Evolutionary conservation across 108 stramenopile species (phyloP), one percentile per base, ranked within the genome.

Genomic region (Cyclotella cryptica): DNA sequence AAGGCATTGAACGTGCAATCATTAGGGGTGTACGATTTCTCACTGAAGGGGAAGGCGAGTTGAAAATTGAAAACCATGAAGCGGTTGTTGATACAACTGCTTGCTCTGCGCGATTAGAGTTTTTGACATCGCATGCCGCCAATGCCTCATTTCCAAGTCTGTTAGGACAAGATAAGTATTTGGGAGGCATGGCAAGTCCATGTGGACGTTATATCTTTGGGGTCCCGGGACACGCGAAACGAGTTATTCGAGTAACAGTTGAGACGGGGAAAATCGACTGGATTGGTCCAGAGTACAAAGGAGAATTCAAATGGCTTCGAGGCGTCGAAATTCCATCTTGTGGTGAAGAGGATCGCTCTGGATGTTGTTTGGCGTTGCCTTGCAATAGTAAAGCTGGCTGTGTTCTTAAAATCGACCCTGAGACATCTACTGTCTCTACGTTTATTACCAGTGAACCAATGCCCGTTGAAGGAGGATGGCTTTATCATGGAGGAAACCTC

Each of bases 141-240:
- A n/a, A n/a, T n/a, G n/a, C n/a, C n/a, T n/a, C n/a, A n/a, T n/a
- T n/a, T n/a, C n/a, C n/a, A n/a, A n/a, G n/a, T n/a, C 28, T 64
- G 17, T n/a, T 64, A 13, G 62, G 62, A 10, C 62, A 64, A 64
- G 62, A 64, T 21, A 64, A 64, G 28, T 64, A 64, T 27, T 41
- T 92, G 3, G 92, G 92, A 1, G 92, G 92, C 4, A 87, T 92
- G 85, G 61, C 81, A 46, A 86, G 84, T 29, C 89, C 92, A 10
- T 90, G 89, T 79, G 92, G 92, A 27, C 57, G 70, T 13, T 92
- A 75, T 60, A 78, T 92, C 24, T 92, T 88, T 70, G 92, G 69
- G 41, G 90, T 91, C n/a, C 90, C 90, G 13, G 92, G 92, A 17
- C 74, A 84, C 43, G 85, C 89, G 19, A 76, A 78, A 55, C 75